Evolutionary conservation across 805 yeast genomes (phyloP).

Genomic region (Groenewaldozyma tartarivorans): DNA sequence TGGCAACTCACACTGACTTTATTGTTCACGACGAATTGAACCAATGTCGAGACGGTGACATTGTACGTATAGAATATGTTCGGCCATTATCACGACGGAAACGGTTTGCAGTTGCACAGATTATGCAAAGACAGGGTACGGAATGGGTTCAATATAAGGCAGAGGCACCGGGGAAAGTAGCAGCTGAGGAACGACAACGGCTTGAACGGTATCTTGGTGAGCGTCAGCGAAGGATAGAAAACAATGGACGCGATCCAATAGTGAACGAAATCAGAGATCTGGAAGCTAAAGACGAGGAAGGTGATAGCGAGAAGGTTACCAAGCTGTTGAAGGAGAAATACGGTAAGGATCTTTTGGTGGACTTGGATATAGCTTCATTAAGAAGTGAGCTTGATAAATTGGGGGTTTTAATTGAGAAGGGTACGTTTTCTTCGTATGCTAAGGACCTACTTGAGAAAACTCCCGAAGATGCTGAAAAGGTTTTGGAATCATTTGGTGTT

Average conservation of each 20-base stretch:
- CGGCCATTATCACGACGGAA: conserved; percentile 78
- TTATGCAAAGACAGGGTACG: conserved; percentile 81
- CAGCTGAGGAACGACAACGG: conserved; percentile 53
- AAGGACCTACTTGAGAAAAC: conserved; percentile 24
- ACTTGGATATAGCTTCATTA: conserved; percentile 32
- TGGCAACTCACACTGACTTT: conserved; percentile 70
- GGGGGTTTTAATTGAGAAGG: conserved; percentile 24
- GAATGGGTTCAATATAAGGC: conserved; percentile 74
- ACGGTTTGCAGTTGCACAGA: conserved; percentile 85
- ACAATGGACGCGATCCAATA: conserved; percentile 12
- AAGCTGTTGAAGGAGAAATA: conserved; percentile 35
- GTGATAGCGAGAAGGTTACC: conserved; percentile 31
- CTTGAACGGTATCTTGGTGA: conserved; percentile 45
- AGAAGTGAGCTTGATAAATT: conserved; percentile 31
- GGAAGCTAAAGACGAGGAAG: conserved; percentile 5
- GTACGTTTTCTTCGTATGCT: conserved; percentile 16
- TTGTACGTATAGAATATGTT: conserved; percentile 78
- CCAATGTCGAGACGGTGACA: conserved; percentile 87
- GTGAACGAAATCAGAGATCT: conserved; percentile 17
- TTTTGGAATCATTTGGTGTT: conserved; percentile 30
- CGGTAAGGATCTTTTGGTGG: conserved; percentile 32
- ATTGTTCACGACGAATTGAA: conserved; percentile 91
- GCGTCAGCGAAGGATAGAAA: conserved; percentile 30
- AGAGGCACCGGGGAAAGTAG: conserved; percentile 60
- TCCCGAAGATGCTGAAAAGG: conserved; percentile 30